Evolutionary conservation across 352 stramenopile species (phyloP), one percentile per base, ranked within the genome.

Genomic region (Globisporangium iwayamae): DNA sequence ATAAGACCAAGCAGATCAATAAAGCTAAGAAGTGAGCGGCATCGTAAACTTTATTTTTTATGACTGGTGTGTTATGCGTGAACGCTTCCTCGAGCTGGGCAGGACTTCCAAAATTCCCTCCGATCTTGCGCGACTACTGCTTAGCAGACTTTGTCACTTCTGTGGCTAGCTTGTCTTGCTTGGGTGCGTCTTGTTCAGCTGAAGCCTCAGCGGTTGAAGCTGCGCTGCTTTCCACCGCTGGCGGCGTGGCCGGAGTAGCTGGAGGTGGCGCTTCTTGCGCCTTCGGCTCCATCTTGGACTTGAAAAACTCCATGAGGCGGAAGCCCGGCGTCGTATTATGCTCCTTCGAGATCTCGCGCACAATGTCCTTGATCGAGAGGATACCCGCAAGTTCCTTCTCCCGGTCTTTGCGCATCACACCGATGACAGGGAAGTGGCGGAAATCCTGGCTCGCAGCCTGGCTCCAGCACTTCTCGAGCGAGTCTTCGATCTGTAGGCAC

Each of bases 351-450:
- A 94, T 92, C 71, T 94, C 86, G 8, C 81, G 82, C 34, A 94
- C 84, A 60, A 94, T 88, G 61, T 94, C 86, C 69, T 94, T 94
- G 67, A 94, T 89, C 28, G 82, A 92, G 47, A 94, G 63, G 46
- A 94, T 81, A 34, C 86, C 86, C 1, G 83, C 86, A 41, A 94
- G 78, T 30, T 94, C 86, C 67, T 94, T 90, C 65, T 90, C 81
- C 22, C 81, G 80, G 36, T 85, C 80, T 56, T 88, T 89, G 36
- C 81, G 81, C 74, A 88, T 81, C 39, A 85, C 75, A 41, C 82
- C 84, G 14, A 92, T 79, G 41, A 94, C 86, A 22, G 86, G 86
- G 54, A 91, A 92, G 72, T 94, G 86, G n/a, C 85, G 84, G 62
- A 85, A 92, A 56, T 87, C 78, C 28, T 85, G 74, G 6, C 63